Evolutionary conservation across 2,329 filamentous ascomycete species (phyloP).

Genomic region (Diaporthe capsici): DNA sequence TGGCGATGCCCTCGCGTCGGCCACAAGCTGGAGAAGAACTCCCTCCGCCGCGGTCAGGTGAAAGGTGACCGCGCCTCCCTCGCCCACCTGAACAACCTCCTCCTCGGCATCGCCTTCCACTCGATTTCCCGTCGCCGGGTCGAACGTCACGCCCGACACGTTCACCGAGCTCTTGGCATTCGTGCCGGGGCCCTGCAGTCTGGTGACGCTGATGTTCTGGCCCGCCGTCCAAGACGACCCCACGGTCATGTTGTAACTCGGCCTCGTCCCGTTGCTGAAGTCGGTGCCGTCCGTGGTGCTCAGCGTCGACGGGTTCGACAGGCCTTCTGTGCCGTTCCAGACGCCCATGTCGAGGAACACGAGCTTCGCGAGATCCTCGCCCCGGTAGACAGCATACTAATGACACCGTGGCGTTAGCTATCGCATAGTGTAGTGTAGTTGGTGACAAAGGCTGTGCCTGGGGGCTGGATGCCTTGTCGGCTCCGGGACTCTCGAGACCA

Average conservation of each 20-base stretch:
- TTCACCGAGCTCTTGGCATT: constrained; percentile 53
- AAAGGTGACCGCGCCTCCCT: constrained; percentile 47
- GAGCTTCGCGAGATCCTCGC: constrained; percentile 47
- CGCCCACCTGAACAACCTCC: constrained; percentile 48
- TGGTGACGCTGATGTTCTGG: constrained; percentile 44
- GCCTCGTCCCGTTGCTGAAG: constrained; percentile 50
- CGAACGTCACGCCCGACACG: constrained; percentile 51
- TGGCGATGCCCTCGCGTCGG: not conserved
- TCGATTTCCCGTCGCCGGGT: constrained; percentile 46
- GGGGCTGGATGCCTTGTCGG: not conserved
- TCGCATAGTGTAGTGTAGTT: not conserved
- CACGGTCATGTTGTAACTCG: constrained; percentile 46
- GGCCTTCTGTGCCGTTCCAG: constrained; percentile 53
- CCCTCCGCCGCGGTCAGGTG: constrained; percentile 49
- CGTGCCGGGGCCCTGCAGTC: constrained; percentile 51
- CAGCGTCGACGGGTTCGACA: constrained; percentile 53
- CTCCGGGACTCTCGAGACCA: not conserved
- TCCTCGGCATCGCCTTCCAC: constrained; percentile 39
- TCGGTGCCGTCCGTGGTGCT: constrained; percentile 45
- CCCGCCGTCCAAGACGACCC: constrained; percentile 50
- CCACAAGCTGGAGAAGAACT: constrained; percentile 49
- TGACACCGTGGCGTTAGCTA: not conserved
- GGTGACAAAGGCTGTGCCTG: not conserved
- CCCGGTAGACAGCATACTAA: constrained; percentile 49
- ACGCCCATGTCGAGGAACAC: constrained; percentile 55